Evolutionary conservation across 129 eudicot species (phyloP).

Genomic region (Flaveria trinervia): DNA sequence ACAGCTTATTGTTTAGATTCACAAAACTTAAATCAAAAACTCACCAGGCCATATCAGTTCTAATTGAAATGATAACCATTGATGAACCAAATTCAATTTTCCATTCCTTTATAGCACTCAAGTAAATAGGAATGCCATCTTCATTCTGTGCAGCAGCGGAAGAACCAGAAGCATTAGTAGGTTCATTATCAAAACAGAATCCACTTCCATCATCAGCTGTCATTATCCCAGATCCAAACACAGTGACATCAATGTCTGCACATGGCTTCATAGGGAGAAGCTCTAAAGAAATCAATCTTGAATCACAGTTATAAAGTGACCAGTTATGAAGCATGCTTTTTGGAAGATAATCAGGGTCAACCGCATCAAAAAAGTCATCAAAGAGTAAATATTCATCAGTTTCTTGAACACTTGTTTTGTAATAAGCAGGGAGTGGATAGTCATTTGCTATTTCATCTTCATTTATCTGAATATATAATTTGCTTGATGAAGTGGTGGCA

Average conservation of each 20-base stretch:
- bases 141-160: constrained; percentile 45
- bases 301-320: constrained; percentile 93
- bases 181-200: constrained; percentile 66
- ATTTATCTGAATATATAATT: constrained; percentile 60
- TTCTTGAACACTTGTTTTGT: constrained; percentile 57
- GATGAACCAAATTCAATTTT: constrained; percentile 92
- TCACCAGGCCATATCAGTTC: constrained; percentile 96
- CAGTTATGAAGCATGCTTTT: constrained; percentile 92
- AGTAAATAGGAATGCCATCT: constrained; percentile 81
- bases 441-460: constrained; percentile 83
- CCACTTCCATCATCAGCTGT: constrained; percentile 96
- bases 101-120: constrained; percentile 98
- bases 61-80: constrained; percentile 83
- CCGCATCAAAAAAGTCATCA: constrained; percentile 48
- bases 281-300: constrained; percentile 85
- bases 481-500: constrained; percentile 40
- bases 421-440: constrained; percentile 78
- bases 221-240: constrained; percentile 86
- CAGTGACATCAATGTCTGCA: constrained; percentile 91
- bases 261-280: constrained; percentile 99
- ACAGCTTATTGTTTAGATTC: too few relatives aligned
- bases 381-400: constrained; percentile 68
- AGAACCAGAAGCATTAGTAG: constrained; percentile 49
- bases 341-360: constrained; percentile 69
- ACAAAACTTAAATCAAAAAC: constrained; percentile 4